Base-by-base conservation (phyloP, 805 yeast genomes). In the Lachancea kluyveri region DNA sequence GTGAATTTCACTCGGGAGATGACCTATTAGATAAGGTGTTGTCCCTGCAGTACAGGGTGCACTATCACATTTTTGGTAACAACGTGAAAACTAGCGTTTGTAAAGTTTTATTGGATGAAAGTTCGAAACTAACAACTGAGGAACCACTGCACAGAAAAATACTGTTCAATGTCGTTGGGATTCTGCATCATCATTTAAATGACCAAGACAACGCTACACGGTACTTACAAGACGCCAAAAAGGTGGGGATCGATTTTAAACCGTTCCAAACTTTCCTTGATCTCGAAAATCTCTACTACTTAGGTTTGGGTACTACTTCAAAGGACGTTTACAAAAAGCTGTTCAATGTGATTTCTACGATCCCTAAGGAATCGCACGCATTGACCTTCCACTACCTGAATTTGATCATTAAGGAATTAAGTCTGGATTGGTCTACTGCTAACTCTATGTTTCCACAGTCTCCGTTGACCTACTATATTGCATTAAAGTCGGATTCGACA, bases 41-140 rank as follows among this genome's bases (percentile, higher is more conserved):
- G 26, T 36, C 50, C 8, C 30, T 56, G 21, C 59, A 54, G 22
- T 55, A 49, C 26, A 40, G 58, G 25, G 25, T 47, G 1, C 52
- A 54, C 30, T 48, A 43, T 30, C 57, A 53, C 38, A 30, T 43
- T 15, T 41, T 45, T 33, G 46, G 46, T 40, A 11, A 14, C 21
- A 14, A 14, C 19, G 25, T 41, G 23, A 33, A 29, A 18, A 18
- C 28, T 14, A 31, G 37, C 4, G 44, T 36, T 6, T 45, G 42
- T 11, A 32, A 39, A 13, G 48, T 48, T 6, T 26, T 51, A 30
- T 26, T 40, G 9, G 35, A 36, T 11, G 53, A 49, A 12, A 40
- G 54, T 29, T 28, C 30, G 9, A 40, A 35, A 25, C 16, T 45
- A 8, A 30, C 38, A 22, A 25, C 32, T 16, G 12, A 17, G 3